Evolutionary conservation across 1,284 basidiomycete genomes (phyloP), one percentile per base, ranked within the genome.

Genomic region (Meripilus lineatus): DNA sequence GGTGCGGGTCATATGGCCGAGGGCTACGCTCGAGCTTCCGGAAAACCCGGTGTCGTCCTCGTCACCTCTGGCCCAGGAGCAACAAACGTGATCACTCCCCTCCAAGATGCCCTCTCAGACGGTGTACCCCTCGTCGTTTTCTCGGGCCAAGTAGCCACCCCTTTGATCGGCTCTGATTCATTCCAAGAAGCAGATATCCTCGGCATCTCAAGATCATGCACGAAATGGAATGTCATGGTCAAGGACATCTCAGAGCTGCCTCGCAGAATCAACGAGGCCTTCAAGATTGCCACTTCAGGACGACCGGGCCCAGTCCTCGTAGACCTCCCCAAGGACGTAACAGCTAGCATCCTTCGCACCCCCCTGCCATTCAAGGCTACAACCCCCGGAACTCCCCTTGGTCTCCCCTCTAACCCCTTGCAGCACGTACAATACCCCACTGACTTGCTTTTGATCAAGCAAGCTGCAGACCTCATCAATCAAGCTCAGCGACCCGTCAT

Each of bases 171-270:
- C 23, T 94, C 91, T 3, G 95, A 99, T 64, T 89, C 93, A 3
- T 99, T 99, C 80, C 95, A 99, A 65, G 95, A 99, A 68, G 95
- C 95, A 35, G 96, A 99, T 60, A 71, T 98, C 40, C 77, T 99
- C 49, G 96, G 96, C 44, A 99, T 99, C 65, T 96, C 93, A 41
- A 76, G 95, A 51, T 85, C 85, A 55, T 99, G 95, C 72, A 98
- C 96, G 22, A 99, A 99, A 68, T 99, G 95, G 96, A 99, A 99
- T 65, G 94, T 99, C 53, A 96, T 98, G 93, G 91, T 99, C 50
- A 98, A 98, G 70, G 93, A 96, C 63, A 92, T 99, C 51, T 70
- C 89, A 21, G 95, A 98, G 67, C 76, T 98, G 3, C 96, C 95
- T 6, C 74, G 95, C 40, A 78, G 95, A 52, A 96, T 99, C 67